A percentile compares a stretch with the other conserved stretches of the same genome.
Conservation (phyloP, 2,329 filamentous ascomycete species). For the Colletotrichum sp. region DNA sequence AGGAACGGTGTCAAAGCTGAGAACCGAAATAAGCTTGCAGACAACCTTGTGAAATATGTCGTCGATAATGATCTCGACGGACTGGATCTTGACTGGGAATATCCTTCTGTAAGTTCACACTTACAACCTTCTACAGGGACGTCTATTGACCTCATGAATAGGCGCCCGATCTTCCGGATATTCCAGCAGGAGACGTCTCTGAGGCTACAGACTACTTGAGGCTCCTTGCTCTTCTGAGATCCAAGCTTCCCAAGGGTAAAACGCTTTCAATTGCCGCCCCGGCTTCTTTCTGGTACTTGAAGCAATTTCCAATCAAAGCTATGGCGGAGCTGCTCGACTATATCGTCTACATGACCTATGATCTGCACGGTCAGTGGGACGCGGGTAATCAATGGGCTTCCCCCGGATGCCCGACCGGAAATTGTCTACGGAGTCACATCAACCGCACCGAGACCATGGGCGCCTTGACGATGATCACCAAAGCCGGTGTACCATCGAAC, state of each 20-base stretch:
- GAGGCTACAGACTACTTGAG: slow-evolving; percentile 35
- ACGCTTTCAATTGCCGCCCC: slow-evolving; percentile 23
- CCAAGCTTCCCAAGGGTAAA: slow-evolving; percentile 16
- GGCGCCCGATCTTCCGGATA: slow-evolving; percentile 15
- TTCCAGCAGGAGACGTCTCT: slow-evolving; percentile 28
- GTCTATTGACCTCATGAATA: neutral
- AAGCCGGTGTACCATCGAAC: slow-evolving; percentile 32
- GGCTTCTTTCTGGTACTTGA: slow-evolving; percentile 27
- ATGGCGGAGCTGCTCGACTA: slow-evolving; percentile 26
- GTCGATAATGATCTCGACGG: neutral
- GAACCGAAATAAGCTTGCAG: slow-evolving; percentile 20
- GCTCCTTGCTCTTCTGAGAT: neutral
- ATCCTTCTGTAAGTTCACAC: neutral
- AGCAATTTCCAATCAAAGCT: slow-evolving; percentile 25
- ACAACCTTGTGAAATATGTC: slow-evolving; percentile 25
- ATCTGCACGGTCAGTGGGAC: slow-evolving; percentile 22
- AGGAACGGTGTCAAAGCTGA: slow-evolving; percentile 31
- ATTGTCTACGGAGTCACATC: slow-evolving; percentile 37
- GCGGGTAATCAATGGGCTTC: slow-evolving; percentile 31
- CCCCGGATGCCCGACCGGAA: slow-evolving; percentile 31
- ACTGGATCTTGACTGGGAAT: slow-evolving; percentile 34
- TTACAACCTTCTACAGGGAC: neutral
- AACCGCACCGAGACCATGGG: slow-evolving; percentile 40
- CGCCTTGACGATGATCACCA: slow-evolving; percentile 39
- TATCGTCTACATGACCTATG: slow-evolving; percentile 25